Evolutionary conservation across 495 filamentous ascomycete species (phyloP), one percentile per base, ranked within the genome.

Genomic region (Astrocystis sublimbata): DNA sequence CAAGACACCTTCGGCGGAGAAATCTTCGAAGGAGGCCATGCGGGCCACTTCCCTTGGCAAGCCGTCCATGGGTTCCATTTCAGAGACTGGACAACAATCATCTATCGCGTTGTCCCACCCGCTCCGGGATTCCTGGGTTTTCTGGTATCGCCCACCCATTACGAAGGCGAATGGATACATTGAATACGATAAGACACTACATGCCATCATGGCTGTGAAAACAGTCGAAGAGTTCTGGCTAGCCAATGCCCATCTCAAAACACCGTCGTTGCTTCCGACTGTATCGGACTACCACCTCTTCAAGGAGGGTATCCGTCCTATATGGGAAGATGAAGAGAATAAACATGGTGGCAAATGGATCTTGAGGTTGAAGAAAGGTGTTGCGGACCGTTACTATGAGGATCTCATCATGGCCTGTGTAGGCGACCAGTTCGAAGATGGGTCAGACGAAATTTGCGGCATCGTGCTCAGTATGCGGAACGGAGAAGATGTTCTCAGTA

Each of bases 211-310:
- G 56, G 79, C 83, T 41, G 91, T 96, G 71, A 84, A 85, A 30
- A 89, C 91, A 8, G 92, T 84, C 50, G 92, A 98, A 78, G 88
- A 93, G 38, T 98, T 98, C 75, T 98, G 93, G 87, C 79, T 84
- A n/a, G 84, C 96, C 13, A 98, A 97, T 73, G 81, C 85, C 24
- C 93, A 98, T 73, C 82, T 98, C 52, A 96, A 96, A 73, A 86
- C 91, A 17, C 96, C 94, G 2, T 96, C 91, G 42, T 78, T 84
- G 13, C 81, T 98, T 50, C 94, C 94, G 9, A 88, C 92, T 21
- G 94, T 98, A 30, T 97, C 92, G 13, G 94, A 98, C 71, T 98
- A 97, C 72, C 96, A 98, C 73, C 88, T 98, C 55, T 98, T 98
- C 79, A 96, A 94, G 81, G 92, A 96, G 70, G 96, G 92, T 49